phyloP scores from a whole-genome alignment of 177 flowering plant genomes.

The Vitis hybrid region DNA sequence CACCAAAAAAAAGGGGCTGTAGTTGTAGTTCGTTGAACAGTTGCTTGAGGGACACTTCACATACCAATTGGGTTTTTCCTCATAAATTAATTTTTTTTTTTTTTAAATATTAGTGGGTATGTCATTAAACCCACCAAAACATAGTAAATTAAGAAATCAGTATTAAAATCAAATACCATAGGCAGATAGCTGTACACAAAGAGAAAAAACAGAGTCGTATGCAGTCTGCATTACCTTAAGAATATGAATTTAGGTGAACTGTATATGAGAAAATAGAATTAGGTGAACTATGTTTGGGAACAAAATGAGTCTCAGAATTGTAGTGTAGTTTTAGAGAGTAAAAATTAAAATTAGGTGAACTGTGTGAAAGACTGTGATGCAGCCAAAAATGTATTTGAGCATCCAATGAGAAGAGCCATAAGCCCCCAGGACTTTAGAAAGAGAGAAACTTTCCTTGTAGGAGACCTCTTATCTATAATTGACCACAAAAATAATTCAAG shows the following conservation, averaged over 20 bases:
- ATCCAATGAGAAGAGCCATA: not conserved
- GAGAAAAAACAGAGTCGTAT: no score
- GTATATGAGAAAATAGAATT: no score
- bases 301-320: no score
- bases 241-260: no score
- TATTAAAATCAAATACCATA: not conserved
- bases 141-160: not conserved
- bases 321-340: no score
- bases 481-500: no score
- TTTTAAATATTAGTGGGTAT: not conserved
- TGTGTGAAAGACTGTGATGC: not conserved
- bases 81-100: no score
- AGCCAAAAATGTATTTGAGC: not conserved
- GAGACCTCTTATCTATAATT: no score
- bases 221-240: no score
- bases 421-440: not conserved
- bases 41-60: constrained; percentile 3
- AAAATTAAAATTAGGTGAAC: no score
- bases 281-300: no score
- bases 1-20: not conserved
- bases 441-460: not conserved
- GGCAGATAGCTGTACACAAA: no score
- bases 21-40: not conserved
- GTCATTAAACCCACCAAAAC: not conserved
- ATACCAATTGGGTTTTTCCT: not conserved